These are phyloP conservation scores for Aspergillus carbonarius DNA, from an alignment of 2,329 filamentous ascomycete genomes.

Conservation along the genomic window DNA sequence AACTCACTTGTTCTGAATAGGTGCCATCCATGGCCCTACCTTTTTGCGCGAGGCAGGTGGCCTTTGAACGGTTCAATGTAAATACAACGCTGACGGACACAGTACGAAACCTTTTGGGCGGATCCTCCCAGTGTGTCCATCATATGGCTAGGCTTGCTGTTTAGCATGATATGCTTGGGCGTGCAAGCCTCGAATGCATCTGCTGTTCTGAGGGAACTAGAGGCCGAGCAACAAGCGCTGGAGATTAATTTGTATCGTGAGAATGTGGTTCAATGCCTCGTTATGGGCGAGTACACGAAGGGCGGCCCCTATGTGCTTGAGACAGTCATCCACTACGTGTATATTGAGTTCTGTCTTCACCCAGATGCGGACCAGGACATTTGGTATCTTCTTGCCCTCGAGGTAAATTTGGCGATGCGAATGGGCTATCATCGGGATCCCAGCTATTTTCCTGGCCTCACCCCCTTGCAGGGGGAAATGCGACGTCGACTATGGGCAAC, in stretches of 20 bases:
- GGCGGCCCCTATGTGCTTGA: constrained; percentile 56
- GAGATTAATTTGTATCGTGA: constrained; percentile 24
- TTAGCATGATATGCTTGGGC: constrained; percentile 38
- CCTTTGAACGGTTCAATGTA: not conserved
- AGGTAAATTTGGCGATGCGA: constrained; percentile 58
- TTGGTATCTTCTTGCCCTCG: constrained; percentile 53
- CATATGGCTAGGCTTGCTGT: constrained; percentile 48
- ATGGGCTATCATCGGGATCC: constrained; percentile 61
- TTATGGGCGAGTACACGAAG: constrained; percentile 55
- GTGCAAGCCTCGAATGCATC: constrained; percentile 9
- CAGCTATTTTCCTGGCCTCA: constrained; percentile 51
- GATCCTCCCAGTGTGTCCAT: constrained; percentile 37
- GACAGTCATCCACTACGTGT: constrained; percentile 55
- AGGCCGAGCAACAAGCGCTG: constrained; percentile 2
- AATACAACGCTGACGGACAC: constrained; percentile 1
- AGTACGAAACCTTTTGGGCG: constrained; percentile 49
- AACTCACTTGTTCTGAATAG: constrained; percentile 10
- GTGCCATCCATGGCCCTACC: constrained; percentile 26
- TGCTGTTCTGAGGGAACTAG: constrained; percentile 2
- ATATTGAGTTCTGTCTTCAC: constrained; percentile 54
- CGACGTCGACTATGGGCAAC: constrained; percentile 42
- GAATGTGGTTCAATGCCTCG: constrained; percentile 53
- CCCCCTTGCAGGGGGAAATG: constrained; percentile 57
- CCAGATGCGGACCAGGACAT: constrained; percentile 56
- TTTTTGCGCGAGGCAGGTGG: constrained; percentile 32